These are phyloP conservation scores for Hansenula lynferdii DNA, from an alignment of 1,139 yeast species.

Conservation along the genomic window DNA sequence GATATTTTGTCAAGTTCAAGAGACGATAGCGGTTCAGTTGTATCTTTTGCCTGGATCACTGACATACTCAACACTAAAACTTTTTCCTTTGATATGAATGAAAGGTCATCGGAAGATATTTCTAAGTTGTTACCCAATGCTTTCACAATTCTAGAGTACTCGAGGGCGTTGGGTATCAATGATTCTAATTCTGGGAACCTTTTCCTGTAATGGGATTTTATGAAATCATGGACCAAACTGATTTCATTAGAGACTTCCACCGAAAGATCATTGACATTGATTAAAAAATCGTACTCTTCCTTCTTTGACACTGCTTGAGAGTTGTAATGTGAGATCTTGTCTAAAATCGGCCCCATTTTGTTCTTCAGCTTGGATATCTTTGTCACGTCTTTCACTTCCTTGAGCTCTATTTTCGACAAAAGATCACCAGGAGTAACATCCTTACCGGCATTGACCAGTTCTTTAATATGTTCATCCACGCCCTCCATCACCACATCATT, in stretches of 20 bases:
- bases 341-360: conserved; percentile 11
- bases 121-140: conserved; percentile 48
- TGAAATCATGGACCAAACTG: conserved; percentile 40
- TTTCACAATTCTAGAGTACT: conserved; percentile 52
- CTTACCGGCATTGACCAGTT: conserved; percentile 2
- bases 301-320: conserved; percentile 14
- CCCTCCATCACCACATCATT: conserved; percentile 8
- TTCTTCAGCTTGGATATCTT: conserved; percentile 8
- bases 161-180: conserved; percentile 57
- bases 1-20: conserved; percentile 36
- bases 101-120: conserved; percentile 26
- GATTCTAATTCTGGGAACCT: conserved; percentile 72
- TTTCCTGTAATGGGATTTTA: conserved; percentile 49
- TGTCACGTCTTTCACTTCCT: conserved; percentile 10
- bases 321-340: conserved; percentile 10
- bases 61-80: conserved; percentile 73
- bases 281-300: conserved; percentile 43
- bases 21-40: conserved; percentile 24
- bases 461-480: conserved; percentile 3
- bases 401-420: conserved; percentile 6
- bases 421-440: conserved; percentile 8
- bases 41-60: conserved; percentile 42
- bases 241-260: conserved; percentile 57
- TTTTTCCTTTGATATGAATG: conserved; percentile 56
- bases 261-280: conserved; percentile 51